These are phyloP conservation scores for Cercospora janseana DNA, from an alignment of 2,329 filamentous ascomycete genomes.

Conservation along the genomic window DNA sequence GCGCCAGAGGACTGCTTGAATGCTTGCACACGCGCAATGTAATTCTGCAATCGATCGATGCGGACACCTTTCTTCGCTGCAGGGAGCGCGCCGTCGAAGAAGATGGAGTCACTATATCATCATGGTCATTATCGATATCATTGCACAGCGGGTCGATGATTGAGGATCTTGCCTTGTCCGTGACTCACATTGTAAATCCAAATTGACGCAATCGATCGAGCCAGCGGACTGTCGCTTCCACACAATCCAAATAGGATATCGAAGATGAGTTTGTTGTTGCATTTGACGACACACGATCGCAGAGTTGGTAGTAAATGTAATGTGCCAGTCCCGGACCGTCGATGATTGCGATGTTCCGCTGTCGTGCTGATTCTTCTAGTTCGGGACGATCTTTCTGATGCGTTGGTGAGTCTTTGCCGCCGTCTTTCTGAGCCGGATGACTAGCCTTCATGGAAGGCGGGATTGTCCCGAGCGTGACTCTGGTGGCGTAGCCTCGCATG, in stretches of 20 bases:
- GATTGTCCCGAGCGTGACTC: constrained; percentile 14
- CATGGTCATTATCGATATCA: not conserved
- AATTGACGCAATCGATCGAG: constrained; percentile 58
- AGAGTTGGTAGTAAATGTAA: constrained; percentile 58
- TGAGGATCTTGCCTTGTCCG: constrained; percentile 6
- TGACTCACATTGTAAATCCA: constrained; percentile 62
- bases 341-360: constrained; percentile 51
- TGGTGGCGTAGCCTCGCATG: constrained; percentile 22
- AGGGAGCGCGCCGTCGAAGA: constrained; percentile 84
- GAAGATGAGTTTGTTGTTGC: not conserved
- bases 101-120: constrained; percentile 63
- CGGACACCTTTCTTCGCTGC: constrained; percentile 62
- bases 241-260: constrained; percentile 58
- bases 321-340: constrained; percentile 80
- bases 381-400: not conserved
- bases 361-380: not conserved
- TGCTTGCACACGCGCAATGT: constrained; percentile 56
- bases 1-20: constrained; percentile 41
- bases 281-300: constrained; percentile 11
- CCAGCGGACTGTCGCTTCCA: constrained; percentile 59
- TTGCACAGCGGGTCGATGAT: no score
- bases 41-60: constrained; percentile 58
- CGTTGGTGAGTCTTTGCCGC: no score
- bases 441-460: constrained; percentile 68
- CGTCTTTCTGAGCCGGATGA: no score